These are phyloP conservation scores for Pyrenochaeta sp. DNA, from an alignment of 2,329 filamentous ascomycete species.

Conservation along the genomic window DNA sequence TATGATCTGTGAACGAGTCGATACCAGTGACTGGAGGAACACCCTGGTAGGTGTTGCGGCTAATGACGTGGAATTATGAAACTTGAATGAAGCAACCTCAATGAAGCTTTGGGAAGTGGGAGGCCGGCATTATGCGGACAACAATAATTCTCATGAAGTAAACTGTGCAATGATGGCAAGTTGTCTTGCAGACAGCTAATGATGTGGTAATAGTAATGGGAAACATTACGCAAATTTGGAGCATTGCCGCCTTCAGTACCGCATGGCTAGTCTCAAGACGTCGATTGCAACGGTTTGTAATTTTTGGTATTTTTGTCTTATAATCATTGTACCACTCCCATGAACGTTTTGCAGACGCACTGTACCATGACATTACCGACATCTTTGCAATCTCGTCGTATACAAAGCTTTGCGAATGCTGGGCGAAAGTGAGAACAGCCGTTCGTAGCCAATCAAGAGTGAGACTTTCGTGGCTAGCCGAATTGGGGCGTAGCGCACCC, in stretches of 20 bases:
- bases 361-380: not conserved
- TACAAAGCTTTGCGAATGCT: not conserved
- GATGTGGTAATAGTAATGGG: not conserved
- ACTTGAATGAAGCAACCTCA: constrained; percentile 29
- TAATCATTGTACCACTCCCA: no score
- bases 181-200: no score
- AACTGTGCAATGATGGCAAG: not conserved
- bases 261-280: no score
- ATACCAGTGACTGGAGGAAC: constrained; percentile 21
- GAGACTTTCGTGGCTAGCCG: constrained; percentile 1
- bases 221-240: constrained; percentile 1
- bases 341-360: not conserved
- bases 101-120: constrained; percentile 17
- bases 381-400: not conserved
- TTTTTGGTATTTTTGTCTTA: no score
- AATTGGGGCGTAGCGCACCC: constrained; percentile 15
- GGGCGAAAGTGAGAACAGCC: constrained; percentile 9
- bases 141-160: not conserved
- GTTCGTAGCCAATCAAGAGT: constrained; percentile 14
- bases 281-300: no score
- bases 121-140: not conserved
- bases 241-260: no score
- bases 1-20: constrained; percentile 2
- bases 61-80: constrained; percentile 35
- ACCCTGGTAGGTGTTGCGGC: constrained; percentile 25